Evolutionary conservation across 805 yeast genomes (phyloP).

Genomic region (Cyberlindnera mrakii): DNA sequence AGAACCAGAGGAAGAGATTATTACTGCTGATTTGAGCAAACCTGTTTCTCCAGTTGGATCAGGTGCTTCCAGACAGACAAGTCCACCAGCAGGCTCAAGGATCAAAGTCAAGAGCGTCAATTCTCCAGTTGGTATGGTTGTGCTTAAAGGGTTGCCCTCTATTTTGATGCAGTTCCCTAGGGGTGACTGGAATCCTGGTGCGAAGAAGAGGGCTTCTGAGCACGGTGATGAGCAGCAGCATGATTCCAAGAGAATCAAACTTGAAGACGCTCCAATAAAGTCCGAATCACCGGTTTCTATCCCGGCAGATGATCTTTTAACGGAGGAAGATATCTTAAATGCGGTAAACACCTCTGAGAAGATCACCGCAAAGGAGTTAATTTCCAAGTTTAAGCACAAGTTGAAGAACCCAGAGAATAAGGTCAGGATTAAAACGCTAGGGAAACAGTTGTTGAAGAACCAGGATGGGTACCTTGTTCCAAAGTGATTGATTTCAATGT

Average conservation of each 20-base stretch:
- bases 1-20: constrained; percentile 38
- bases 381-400: constrained; percentile 53
- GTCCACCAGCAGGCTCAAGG: constrained; percentile 22
- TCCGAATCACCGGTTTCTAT: neutral
- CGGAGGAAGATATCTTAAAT: constrained; percentile 65
- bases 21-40: constrained; percentile 32
- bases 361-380: constrained; percentile 55
- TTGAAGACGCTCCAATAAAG: constrained; percentile 20
- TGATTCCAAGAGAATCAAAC: constrained; percentile 35
- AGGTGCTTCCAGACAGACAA: constrained; percentile 9
- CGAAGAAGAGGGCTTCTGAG: constrained; percentile 29
- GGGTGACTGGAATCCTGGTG: constrained; percentile 80
- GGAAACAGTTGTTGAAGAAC: constrained; percentile 51
- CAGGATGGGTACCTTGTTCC: constrained; percentile 28
- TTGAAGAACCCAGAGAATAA: constrained; percentile 62
- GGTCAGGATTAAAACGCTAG: constrained; percentile 49
- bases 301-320: constrained; percentile 30
- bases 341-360: constrained; percentile 43
- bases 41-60: constrained; percentile 19
- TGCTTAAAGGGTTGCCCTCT: constrained; percentile 56
- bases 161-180: constrained; percentile 61
- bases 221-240: constrained; percentile 19
- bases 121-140: constrained; percentile 46
- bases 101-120: constrained; percentile 40
- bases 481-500: constrained; percentile 2